A percentile compares a stretch with the other conserved stretches of the same genome.
Evolutionary conservation across 306 rosid species (phyloP).

Genomic region (Leucaena leucocephala): DNA sequence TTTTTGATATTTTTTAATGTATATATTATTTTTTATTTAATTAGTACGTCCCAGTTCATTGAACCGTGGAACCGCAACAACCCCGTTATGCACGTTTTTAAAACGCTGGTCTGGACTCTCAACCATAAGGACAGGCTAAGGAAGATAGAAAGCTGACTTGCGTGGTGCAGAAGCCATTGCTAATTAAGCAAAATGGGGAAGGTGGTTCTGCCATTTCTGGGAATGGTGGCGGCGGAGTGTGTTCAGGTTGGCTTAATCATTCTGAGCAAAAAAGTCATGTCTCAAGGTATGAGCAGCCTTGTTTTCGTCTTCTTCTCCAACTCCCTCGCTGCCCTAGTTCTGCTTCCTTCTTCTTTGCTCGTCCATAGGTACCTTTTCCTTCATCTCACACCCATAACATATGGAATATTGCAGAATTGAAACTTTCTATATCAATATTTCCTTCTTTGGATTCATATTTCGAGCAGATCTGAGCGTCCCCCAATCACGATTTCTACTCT

Average conservation of each 20-base stretch:
- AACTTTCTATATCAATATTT: not conserved
- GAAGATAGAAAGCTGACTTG: not conserved
- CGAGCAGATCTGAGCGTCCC: slow-evolving; percentile 57
- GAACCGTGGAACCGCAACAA: too few relatives aligned
- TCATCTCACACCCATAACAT: not conserved
- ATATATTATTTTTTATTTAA: too few relatives aligned
- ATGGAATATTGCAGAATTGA: not conserved
- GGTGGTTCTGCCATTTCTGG: slow-evolving; percentile 52
- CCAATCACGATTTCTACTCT: slow-evolving; percentile 52
- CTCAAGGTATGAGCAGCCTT: slow-evolving; percentile 68
- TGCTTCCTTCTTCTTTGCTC: slow-evolving; percentile 64
- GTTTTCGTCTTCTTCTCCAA: slow-evolving; percentile 76
- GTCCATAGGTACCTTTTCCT: slow-evolving; percentile 49
- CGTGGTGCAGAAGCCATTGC: not conserved
- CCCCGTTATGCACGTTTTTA: too few relatives aligned
- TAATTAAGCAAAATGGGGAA: slow-evolving; percentile 46
- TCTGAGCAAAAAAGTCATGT: slow-evolving; percentile 65
- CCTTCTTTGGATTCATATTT: not conserved
- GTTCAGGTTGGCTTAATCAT: slow-evolving; percentile 74
- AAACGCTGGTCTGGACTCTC: not conserved
- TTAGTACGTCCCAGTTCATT: too few relatives aligned
- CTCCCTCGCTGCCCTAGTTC: slow-evolving; percentile 61
- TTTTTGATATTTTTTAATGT: too few relatives aligned
- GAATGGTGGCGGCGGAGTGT: slow-evolving; percentile 70
- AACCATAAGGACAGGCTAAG: not conserved